Base-by-base conservation (phyloP, 78 protist genomes). In the Protostelium mycophagum region DNA sequence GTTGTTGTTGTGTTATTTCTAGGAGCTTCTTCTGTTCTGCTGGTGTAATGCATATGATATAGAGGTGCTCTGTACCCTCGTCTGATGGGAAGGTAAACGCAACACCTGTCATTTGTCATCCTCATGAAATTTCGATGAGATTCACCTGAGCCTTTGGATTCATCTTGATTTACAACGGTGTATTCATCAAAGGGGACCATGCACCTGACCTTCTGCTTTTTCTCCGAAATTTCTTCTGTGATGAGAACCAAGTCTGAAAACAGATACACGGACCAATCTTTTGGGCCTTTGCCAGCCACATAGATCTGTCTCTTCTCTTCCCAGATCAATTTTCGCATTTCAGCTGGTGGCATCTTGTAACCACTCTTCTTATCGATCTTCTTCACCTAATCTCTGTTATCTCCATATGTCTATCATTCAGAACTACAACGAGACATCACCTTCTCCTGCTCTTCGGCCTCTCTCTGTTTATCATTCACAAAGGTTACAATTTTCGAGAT, bases 381-480 rank as follows among this genome's bases (percentile, higher is more conserved):
- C 16, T 51, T 51, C 73, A 51, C 73, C 73, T 51, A 51, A 51
- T 51, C 16, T 51, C 73, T 51, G 73, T n/a, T n/a, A n/a, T n/a
- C n/a, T n/a, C n/a, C n/a, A n/a, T n/a, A n/a, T n/a, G n/a, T n/a
- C n/a, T n/a, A n/a, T n/a, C n/a, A n/a, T n/a, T n/a, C n/a, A n/a
- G n/a, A n/a, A n/a, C n/a, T n/a, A n/a, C n/a, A n/a, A n/a, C n/a
- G n/a, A n/a, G n/a, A 16, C 5, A 5, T 51, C 94, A 92, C 90
- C 85, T 89, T 88, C 38, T 92, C 92, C 34, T 88, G 88, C 0
- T 87, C 89, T 38, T 92, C 94, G 1, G 94, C 94, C 34, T 92
- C 88, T 35, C 94, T 37, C 36, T 92, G 89, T 83, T 84, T 92
- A 34, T 92, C 94, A 35, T 92, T 92, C 0, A 92, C 94, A 0